Base-by-base conservation (phyloP, 768 basidiomycete species). In the Boletus rubescentipes region DNA sequence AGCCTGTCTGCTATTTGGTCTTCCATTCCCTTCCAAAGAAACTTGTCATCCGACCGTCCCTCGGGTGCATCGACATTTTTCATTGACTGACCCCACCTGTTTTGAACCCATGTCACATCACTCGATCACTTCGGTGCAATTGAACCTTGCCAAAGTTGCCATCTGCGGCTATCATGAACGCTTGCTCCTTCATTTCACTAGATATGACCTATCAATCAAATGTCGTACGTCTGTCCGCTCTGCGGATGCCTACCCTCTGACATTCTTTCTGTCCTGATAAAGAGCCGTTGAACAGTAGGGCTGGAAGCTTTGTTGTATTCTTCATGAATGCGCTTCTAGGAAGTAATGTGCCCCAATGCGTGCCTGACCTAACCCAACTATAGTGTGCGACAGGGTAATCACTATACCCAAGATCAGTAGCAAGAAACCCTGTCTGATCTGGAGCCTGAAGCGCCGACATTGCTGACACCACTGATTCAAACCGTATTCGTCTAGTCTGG, bases 141-240 rank as follows among this genome's bases (percentile, higher is more conserved):
- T 18, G 47, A 45, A 45, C 40, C 18, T 39, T 42, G 18, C n/a
- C 30, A 45, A 45, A 36, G 16, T 39, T 42, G 18, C n/a, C 35
- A 26, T 45, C 32, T 39, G 39, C 29, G 35, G 31, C 16, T 20
- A 46, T 45, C 7, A 50, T 48, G 41, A 53, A 29, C 16, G n/a
- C 21, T 34, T 46, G 34, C 45, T 41, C 53, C 21, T 61, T 58
- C 59, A 58, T 58, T 49, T 57, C 51, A 46, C 39, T 15, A 44
- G 26, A 35, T 51, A 51, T 51, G 14, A 32, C 21, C 26, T 18
- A 39, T 52, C 46, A 31, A 61, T 49, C 47, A 49, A 40, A 31
- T 7, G 10, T 20, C 3, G 2, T 18, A n/a, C 18, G 46, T 26
- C 29, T n/a, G 29, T 35, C 11, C 37, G 15, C 12, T 10, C 39